phyloP scores from a whole-genome alignment of 352 stramenopile genomes.

The Vaucheria bursata region DNA sequence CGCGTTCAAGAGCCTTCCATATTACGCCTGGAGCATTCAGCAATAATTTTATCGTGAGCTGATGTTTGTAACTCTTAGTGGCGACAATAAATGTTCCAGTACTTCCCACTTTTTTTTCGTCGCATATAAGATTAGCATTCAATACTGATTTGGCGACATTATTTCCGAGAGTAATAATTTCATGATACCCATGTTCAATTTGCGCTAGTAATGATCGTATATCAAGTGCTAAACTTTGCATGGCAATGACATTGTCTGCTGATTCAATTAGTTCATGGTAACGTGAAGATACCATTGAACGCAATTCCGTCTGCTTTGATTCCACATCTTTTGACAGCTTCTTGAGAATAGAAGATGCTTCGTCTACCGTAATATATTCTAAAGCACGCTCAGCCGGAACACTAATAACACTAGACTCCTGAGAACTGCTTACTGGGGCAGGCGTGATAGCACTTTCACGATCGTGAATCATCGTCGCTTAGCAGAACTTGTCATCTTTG shows the following conservation, averaged over 20 bases:
- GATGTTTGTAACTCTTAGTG: not conserved
- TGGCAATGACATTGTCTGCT: slow-evolving; percentile 78
- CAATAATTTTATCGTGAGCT: slow-evolving; percentile 24
- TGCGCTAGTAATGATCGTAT: too few relatives aligned
- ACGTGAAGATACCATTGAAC: slow-evolving; percentile 78
- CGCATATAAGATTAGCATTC: too few relatives aligned
- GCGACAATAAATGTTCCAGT: too few relatives aligned
- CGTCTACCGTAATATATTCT: slow-evolving; percentile 36
- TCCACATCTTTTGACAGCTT: slow-evolving; percentile 24
- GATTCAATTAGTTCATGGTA: slow-evolving; percentile 84
- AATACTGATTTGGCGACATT: too few relatives aligned
- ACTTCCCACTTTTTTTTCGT: too few relatives aligned
- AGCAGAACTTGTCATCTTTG: too few relatives aligned
- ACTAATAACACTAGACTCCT: too few relatives aligned
- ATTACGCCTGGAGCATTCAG: slow-evolving; percentile 41
- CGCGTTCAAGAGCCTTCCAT: slow-evolving; percentile 31
- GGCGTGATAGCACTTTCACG: too few relatives aligned
- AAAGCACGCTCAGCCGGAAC: slow-evolving; percentile 41
- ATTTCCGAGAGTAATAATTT: too few relatives aligned
- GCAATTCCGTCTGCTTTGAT: slow-evolving; percentile 54
- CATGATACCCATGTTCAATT: too few relatives aligned
- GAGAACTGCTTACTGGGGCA: too few relatives aligned
- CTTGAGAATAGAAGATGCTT: slow-evolving; percentile 25
- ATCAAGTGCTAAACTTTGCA: slow-evolving; percentile 62
- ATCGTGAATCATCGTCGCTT: too few relatives aligned